Base-by-base conservation (phyloP, 768 basidiomycete species). In the Cystobasidium tubakii region DNA sequence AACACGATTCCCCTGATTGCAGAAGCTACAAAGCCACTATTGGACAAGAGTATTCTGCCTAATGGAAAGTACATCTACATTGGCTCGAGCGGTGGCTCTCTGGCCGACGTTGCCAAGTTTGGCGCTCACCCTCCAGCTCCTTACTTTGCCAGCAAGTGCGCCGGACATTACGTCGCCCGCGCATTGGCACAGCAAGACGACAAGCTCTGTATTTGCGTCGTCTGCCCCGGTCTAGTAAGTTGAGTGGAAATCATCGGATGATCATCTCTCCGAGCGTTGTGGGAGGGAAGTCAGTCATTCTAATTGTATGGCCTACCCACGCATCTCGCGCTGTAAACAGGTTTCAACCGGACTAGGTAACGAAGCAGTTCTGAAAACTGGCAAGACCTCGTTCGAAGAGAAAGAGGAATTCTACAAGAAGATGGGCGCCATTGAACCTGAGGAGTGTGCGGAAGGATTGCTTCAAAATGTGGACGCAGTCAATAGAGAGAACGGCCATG, bases 11-110 rank as follows among this genome's bases (percentile, higher is more conserved):
- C 39, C 39, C 39, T 15, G 7, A 39, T 15, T 15, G 25, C 57
- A 60, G 57, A 60, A 34, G 57, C 57, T 29, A 60, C 57, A 12
- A 60, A 60, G 21, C 29, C 25, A 4, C 27, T 60, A 2, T 31
- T 60, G 33, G 57, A 60, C 29, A 60, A 60, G 57, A 60, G 57
- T 34, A 60, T 12, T 12, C 27, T 60, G 13, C 33, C 57, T 6
- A 34, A 60, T 12, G 57, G 57, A 23, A 60, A 60, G 33, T 60
- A 15, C 57, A 29, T 60, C 33, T 60, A 60, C 57, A 60, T 60
- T 34, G 57, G 57, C 13, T 60, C 57, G 13, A 34, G 57, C 15
- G 57, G 57, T 10, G 57, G 57, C 23, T 27, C 57, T 12, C 12
- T 60, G 21, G 33, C 57, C 17, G 21, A 60, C 29, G 33, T 60